Evolutionary conservation across 1,284 basidiomycete genomes (phyloP).

Genomic region (Cutaneotrichosporon spelunceum): DNA sequence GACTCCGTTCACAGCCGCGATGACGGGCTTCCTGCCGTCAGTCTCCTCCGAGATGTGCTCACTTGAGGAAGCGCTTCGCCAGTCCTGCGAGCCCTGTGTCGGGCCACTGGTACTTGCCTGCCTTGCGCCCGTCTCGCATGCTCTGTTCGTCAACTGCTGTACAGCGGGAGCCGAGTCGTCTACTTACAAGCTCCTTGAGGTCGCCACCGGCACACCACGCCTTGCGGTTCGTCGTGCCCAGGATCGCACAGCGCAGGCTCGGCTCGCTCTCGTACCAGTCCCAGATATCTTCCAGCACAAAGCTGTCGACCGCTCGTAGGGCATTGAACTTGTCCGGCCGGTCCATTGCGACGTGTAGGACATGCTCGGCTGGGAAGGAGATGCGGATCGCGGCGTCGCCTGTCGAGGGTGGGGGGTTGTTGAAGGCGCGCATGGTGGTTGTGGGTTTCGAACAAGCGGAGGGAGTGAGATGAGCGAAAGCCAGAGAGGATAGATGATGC

Average conservation of each 20-base stretch:
- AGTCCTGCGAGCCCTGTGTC: constrained; percentile 13
- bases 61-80: constrained; percentile 3
- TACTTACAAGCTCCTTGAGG: constrained; percentile 18
- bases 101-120: constrained; percentile 11
- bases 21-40: constrained; percentile 18
- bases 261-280: constrained; percentile 23
- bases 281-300: constrained; percentile 12
- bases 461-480: too few relatives aligned
- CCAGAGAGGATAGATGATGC: too few relatives aligned
- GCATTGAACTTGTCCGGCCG: constrained; percentile 20
- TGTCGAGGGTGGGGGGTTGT: background rate
- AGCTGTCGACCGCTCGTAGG: constrained; percentile 4
- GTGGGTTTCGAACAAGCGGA: too few relatives aligned
- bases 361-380: constrained; percentile 17
- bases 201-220: constrained; percentile 22
- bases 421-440: constrained; percentile 2
- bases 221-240: constrained; percentile 13
- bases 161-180: background rate
- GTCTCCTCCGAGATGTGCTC: background rate
- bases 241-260: constrained; percentile 15
- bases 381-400: constrained; percentile 1
- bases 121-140: background rate
- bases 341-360: constrained; percentile 22
- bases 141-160: background rate
- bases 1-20: constrained; percentile 15